These are phyloP conservation scores for Colletotrichum endophyticum DNA, from an alignment of 2,329 filamentous ascomycete genomes.

Conservation along the genomic window DNA sequence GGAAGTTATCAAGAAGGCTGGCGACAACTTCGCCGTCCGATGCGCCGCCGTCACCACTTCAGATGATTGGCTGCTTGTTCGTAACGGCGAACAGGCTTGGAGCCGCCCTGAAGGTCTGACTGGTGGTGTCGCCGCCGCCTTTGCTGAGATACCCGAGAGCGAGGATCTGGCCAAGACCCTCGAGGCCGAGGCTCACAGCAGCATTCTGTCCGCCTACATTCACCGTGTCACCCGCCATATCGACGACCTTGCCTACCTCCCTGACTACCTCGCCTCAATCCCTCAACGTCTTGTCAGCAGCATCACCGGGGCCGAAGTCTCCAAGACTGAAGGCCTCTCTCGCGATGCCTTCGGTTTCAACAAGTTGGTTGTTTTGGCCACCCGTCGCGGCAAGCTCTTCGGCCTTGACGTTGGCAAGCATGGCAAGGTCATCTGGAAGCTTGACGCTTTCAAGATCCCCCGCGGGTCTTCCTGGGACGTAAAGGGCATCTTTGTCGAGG, in stretches of 20 bases:
- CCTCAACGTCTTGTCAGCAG: conserved; percentile 72
- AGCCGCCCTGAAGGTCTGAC: conserved; percentile 80
- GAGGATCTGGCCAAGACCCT: conserved; percentile 81
- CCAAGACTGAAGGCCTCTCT: conserved; percentile 51
- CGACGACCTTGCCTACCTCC: conserved; percentile 77
- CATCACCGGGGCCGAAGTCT: conserved; percentile 61
- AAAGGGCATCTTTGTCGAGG: conserved; percentile 69
- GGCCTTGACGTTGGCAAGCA: conserved; percentile 78
- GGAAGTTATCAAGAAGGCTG: conserved; percentile 78
- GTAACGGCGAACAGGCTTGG: conserved; percentile 84
- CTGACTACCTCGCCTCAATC: conserved; percentile 72
- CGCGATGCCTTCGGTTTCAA: conserved; percentile 86
- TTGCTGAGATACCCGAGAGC: conserved; percentile 76
- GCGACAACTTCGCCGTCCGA: conserved; percentile 75
- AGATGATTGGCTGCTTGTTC: conserved; percentile 81
- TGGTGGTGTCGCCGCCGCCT: conserved; percentile 79
- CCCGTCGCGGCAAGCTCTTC: conserved; percentile 78
- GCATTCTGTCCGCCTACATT: conserved; percentile 79
- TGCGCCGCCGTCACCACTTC: conserved; percentile 72
- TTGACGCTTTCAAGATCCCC: conserved; percentile 64
- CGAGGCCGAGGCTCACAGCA: conserved; percentile 85
- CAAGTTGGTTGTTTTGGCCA: conserved; percentile 83
- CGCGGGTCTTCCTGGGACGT: conserved; percentile 66
- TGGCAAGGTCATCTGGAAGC: conserved; percentile 78
- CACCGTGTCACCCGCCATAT: conserved; percentile 86